Evolutionary conservation across 805 yeast genomes (phyloP), one percentile per base, ranked within the genome.

Genomic region (Hanseniaspora taiwanica): DNA sequence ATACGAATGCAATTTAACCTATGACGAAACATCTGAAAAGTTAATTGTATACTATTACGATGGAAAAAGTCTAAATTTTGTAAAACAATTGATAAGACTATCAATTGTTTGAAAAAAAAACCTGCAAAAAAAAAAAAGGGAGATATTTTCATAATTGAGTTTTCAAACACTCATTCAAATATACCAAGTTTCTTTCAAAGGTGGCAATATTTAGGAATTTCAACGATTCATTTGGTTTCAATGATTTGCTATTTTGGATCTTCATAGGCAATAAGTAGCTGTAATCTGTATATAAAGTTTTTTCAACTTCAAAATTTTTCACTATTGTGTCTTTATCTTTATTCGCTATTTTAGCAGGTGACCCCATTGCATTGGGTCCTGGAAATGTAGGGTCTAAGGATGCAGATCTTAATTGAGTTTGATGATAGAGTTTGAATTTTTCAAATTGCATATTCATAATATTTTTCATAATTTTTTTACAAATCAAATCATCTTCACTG

Each of bases 381-480:
- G n/a, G n/a, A n/a, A n/a, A n/a, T n/a, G n/a, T n/a, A n/a, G n/a
- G n/a, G n/a, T n/a, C n/a, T n/a, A n/a, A n/a, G n/a, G n/a, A n/a
- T n/a, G n/a, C n/a, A n/a, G n/a, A n/a, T n/a, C n/a, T n/a, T n/a
- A n/a, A n/a, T n/a, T n/a, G n/a, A n/a, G n/a, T n/a, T n/a, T n/a
- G n/a, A n/a, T 23, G 7, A 10, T 23, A 23, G 29, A 45, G 35
- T 6, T 39, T 42, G 13, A 44, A 35, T 27, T 51, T 55, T 19
- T 54, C 51, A 40, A 43, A 55, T 36, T 56, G 58, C 36, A 53
- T 40, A 4, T 56, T 49, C 17, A 58, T 38, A 9, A 58, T 19
- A 40, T 56, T 58, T 35, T 54, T 55, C 21, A 56, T 21, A 7
- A 58, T 48, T 21, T 48, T 50, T 17, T 47, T 47, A 18, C 56